Conservation (phyloP, 2,329 filamentous ascomycete species). For the Lomentospora prolificans region DNA sequence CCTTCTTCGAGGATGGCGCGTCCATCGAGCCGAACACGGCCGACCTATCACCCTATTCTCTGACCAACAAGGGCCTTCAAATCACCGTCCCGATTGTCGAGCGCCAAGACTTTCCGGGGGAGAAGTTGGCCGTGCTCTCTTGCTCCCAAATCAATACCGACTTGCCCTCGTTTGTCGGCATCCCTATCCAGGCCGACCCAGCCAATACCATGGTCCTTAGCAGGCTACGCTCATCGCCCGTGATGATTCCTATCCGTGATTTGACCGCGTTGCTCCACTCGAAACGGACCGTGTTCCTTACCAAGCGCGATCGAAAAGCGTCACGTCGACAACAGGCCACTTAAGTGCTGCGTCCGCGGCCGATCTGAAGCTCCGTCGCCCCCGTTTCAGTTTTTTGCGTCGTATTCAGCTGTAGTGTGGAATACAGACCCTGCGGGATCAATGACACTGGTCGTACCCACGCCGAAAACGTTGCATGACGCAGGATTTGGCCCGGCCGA, state of each 20-base stretch:
- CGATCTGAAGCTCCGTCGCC: neutral
- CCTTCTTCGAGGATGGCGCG: neutral
- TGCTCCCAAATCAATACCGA: neutral
- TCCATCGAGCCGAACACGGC: neutral
- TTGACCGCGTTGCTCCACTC: neutral
- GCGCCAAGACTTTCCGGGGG: neutral
- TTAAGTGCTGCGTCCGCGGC: neutral
- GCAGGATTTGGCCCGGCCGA: conserved; percentile 53
- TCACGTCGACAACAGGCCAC: neutral
- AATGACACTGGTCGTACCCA: neutral
- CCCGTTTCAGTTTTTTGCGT: neutral
- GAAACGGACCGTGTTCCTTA: neutral
- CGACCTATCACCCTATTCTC: neutral
- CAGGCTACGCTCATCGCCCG: neutral
- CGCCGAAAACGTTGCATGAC: neutral
- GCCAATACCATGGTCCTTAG: neutral
- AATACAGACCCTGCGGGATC: neutral
- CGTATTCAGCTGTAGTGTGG: neutral
- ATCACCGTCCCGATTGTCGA: conserved; percentile 5
- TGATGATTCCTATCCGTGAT: neutral
- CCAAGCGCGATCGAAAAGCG: neutral
- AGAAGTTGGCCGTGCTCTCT: neutral
- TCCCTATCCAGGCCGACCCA: neutral
- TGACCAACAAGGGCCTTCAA: conserved; percentile 5
- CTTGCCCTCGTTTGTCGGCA: neutral